These are phyloP conservation scores for Rutstroemia sp. DNA, from an alignment of 2,329 filamentous ascomycete species.

Conservation along the genomic window DNA sequence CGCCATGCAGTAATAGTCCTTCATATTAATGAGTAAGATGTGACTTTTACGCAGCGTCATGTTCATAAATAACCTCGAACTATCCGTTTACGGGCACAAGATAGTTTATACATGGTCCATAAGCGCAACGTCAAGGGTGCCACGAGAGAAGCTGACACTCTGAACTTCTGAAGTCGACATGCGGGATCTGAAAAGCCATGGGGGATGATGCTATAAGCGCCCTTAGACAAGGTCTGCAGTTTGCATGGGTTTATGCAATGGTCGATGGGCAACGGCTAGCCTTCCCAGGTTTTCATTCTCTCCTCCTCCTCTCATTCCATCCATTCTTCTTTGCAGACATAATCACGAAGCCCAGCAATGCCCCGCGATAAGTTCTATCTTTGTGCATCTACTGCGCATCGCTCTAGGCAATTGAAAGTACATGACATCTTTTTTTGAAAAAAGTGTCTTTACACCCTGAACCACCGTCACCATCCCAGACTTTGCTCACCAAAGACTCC, in stretches of 20 bases:
- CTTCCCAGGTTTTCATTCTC: conserved; percentile 1
- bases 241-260: conserved; percentile 6
- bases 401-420: conserved; percentile 17
- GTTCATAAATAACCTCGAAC: conserved; percentile 10
- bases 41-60: conserved; percentile 6
- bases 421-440: conserved; percentile 19
- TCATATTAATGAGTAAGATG: conserved; percentile 1
- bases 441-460: conserved; percentile 9
- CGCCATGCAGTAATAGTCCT: background rate
- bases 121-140: conserved; percentile 11
- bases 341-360: conserved; percentile 26
- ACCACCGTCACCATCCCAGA: conserved; percentile 11
- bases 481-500: conserved; percentile 12
- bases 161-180: conserved; percentile 1
- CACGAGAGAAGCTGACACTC: conserved; percentile 10
- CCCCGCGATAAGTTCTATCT: conserved; percentile 28
- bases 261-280: conserved; percentile 8
- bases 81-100: background rate
- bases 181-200: conserved; percentile 7
- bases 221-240: conserved; percentile 11
- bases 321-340: conserved; percentile 18
- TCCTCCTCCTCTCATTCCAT: conserved; percentile 9
- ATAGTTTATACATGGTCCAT: conserved; percentile 2
- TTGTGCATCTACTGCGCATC: conserved; percentile 25
- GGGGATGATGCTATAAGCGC: conserved; percentile 10